A percentile compares a stretch with the other conserved stretches of the same genome.
Conservation (phyloP, 192 early-diverging fungal genomes). For the Lobulomyces angularis region DNA sequence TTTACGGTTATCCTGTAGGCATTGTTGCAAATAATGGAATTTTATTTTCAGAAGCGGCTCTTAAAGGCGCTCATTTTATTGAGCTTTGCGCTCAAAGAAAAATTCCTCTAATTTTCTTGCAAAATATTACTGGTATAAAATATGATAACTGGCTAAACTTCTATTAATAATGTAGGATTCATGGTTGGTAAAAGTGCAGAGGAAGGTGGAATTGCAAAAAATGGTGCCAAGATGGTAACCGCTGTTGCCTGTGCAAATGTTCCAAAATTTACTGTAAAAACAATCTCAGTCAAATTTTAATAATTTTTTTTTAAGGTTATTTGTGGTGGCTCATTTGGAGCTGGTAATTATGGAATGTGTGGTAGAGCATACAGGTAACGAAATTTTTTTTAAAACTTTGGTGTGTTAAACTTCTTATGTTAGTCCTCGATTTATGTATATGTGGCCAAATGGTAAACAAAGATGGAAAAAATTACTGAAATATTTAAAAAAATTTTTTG, state of each 20-base stretch:
- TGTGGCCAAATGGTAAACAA: slow-evolving; percentile 70
- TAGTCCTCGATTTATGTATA: slow-evolving; percentile 86
- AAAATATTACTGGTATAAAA: slow-evolving; percentile 74
- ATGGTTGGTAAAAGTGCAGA: slow-evolving; percentile 93
- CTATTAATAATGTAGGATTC: slow-evolving; percentile 37
- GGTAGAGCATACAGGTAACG: slow-evolving; percentile 73
- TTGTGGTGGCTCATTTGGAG: slow-evolving; percentile 42
- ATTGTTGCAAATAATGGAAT: slow-evolving; percentile 95
- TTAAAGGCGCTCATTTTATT: slow-evolving; percentile 94
- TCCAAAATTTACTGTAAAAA: slow-evolving; percentile 80
- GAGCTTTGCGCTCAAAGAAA: slow-evolving; percentile 78
- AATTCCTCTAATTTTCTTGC: slow-evolving; percentile 84
- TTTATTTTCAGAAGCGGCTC: slow-evolving; percentile 81
- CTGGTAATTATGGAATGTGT: slow-evolving; percentile 82
- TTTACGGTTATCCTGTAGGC: slow-evolving; percentile 83
- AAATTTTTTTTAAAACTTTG: too few relatives aligned
- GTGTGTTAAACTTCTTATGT: too few relatives aligned
- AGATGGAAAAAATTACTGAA: slow-evolving; percentile 1
- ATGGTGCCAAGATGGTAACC: slow-evolving; percentile 92
- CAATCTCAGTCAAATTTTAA: slow-evolving; percentile 37
- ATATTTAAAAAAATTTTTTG: background rate
- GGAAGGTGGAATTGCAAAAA: slow-evolving; percentile 92
- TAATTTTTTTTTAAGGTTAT: slow-evolving; percentile 11
- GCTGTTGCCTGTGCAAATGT: slow-evolving; percentile 87
- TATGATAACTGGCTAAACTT: background rate